Evolutionary conservation across 2,329 filamentous ascomycete genomes (phyloP).

Genomic region (Apiospora sp.): DNA sequence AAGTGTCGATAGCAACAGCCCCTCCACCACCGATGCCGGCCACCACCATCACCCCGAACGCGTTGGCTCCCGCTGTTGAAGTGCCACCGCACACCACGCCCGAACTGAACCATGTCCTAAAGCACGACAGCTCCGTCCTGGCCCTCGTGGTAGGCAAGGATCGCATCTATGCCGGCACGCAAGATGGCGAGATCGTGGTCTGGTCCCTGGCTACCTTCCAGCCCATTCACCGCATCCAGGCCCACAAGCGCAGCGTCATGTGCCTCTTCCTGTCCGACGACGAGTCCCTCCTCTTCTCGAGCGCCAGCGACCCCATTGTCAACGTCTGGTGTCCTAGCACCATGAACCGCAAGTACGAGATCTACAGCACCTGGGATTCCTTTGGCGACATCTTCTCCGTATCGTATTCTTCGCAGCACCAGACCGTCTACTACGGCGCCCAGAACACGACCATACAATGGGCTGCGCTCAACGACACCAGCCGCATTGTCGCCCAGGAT

Average conservation of each 20-base stretch:
- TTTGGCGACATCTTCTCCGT: conserved; percentile 94
- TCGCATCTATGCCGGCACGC: conserved; percentile 89
- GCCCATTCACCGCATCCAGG: conserved; percentile 79
- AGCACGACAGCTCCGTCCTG: conserved; percentile 81
- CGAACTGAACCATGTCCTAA: conserved; percentile 76
- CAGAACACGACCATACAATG: conserved; percentile 97
- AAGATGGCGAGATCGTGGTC: conserved; percentile 90
- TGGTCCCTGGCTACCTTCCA: conserved; percentile 93
- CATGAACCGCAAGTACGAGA: conserved; percentile 81
- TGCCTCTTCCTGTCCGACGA: conserved; percentile 83
- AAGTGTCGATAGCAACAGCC: conserved; percentile 3
- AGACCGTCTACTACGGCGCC: conserved; percentile 89
- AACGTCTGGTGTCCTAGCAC: conserved; percentile 89
- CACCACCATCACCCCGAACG: background rate
- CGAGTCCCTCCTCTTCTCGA: conserved; percentile 82
- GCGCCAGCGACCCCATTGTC: conserved; percentile 90
- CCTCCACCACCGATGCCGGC: conserved; percentile 12
- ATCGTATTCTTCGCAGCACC: conserved; percentile 80
- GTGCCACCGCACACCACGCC: conserved; percentile 48
- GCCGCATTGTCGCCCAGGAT: conserved; percentile 65
- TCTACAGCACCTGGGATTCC: conserved; percentile 91
- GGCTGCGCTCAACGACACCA: conserved; percentile 76
- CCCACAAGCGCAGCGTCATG: conserved; percentile 90
- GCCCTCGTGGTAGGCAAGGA: conserved; percentile 81
- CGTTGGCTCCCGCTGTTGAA: conserved; percentile 14